These are phyloP conservation scores for Eucalyptus decipiens DNA, from an alignment of 345 rosid species.

Conservation along the genomic window DNA sequence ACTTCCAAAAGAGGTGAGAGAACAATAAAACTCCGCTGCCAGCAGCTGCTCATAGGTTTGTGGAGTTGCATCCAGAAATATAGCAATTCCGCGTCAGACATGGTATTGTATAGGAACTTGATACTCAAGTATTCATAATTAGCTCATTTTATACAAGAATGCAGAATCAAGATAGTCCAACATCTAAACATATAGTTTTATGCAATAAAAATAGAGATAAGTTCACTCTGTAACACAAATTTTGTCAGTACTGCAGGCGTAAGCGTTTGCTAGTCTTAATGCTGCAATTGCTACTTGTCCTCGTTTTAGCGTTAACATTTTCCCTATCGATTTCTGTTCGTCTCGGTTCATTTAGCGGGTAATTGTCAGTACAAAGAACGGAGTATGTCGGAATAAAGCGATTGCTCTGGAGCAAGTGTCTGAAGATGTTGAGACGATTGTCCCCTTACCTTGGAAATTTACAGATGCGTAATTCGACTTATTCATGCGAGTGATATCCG, in stretches of 20 bases:
- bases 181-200: neutral
- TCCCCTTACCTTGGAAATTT: neutral
- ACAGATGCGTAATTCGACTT: neutral
- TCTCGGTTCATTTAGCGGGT: neutral
- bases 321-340: neutral
- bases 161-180: neutral
- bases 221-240: neutral
- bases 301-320: neutral
- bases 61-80: neutral
- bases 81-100: neutral
- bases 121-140: neutral
- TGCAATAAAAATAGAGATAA: neutral
- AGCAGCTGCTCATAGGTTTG: neutral
- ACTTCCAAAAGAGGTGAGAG: constrained; percentile 79
- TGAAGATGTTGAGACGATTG: neutral
- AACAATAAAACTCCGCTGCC: neutral
- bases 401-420: neutral
- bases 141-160: neutral
- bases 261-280: neutral
- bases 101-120: neutral
- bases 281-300: neutral
- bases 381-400: neutral
- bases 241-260: neutral
- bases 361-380: neutral
- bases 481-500: neutral